phyloP scores from a whole-genome alignment of 2,329 filamentous ascomycete genomes.

The Botrytis deweyae region DNA sequence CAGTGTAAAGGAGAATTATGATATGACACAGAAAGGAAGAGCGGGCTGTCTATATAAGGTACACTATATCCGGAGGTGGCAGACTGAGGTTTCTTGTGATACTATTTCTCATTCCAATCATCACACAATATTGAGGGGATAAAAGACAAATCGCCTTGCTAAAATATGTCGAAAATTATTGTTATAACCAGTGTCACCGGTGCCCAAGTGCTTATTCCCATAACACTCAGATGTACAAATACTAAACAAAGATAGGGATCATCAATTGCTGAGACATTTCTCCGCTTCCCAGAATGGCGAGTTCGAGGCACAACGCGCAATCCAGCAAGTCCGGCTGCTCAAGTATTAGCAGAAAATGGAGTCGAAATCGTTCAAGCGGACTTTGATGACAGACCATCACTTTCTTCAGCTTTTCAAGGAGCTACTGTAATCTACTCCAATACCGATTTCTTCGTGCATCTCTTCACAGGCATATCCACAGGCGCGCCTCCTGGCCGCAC shows the following conservation, averaged over 20 bases:
- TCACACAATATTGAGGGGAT: not conserved
- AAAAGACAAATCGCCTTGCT: not conserved
- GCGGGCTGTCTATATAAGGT: not conserved
- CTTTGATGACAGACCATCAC: constrained; percentile 43
- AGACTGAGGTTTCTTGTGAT: not conserved
- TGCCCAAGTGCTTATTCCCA: not conserved
- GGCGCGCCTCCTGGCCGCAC: not conserved
- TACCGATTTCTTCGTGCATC: constrained; percentile 46
- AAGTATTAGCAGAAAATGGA: constrained; percentile 42
- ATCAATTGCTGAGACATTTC: constrained; percentile 2
- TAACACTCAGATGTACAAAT: not conserved
- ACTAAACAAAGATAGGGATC: not conserved
- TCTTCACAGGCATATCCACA: not conserved
- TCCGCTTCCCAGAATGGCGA: constrained; percentile 18
- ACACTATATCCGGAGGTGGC: no score
- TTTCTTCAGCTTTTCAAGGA: constrained; percentile 44
- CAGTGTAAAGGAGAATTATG: not conserved
- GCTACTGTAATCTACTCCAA: constrained; percentile 53
- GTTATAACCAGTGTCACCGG: constrained; percentile 5
- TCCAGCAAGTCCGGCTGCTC: constrained; percentile 40
- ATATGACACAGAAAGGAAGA: not conserved
- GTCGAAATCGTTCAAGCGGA: constrained; percentile 47
- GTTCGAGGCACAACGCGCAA: constrained; percentile 51
- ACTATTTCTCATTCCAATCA: not conserved
- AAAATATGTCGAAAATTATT: constrained; percentile 2